Base-by-base conservation (phyloP, 2,329 filamentous ascomycete genomes). In the Neospermospora avenae region DNA sequence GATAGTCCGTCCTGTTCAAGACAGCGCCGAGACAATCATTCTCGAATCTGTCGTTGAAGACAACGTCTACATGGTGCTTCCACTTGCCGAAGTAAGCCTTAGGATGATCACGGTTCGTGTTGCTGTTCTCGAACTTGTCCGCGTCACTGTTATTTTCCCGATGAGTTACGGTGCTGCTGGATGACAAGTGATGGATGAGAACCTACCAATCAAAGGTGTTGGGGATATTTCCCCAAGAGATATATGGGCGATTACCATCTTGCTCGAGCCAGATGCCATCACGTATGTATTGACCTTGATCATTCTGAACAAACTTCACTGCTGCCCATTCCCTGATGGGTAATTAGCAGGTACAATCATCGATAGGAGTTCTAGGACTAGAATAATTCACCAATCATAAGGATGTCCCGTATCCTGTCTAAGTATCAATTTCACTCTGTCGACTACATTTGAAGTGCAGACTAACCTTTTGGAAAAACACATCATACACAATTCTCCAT, bases 351-450 rank as follows among this genome's bases (percentile, higher is more conserved):
- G 28, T 10, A 31, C 28, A 31, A 31, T 31, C 5, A 6, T 31
- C 28, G 11, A n/a, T n/a, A n/a, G n/a, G n/a, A n/a, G n/a, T n/a
- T n/a, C n/a, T n/a, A n/a, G n/a, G n/a, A n/a, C n/a, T n/a, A n/a
- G n/a, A 31, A 10, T 31, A 10, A 31, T 10, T 3, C 28, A 31
- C 28, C 64, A 66, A 24, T 66, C 64, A 45, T 64, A 62, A 25
- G 62, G 62, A 58, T 66, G 64, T n/a, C 63, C 64, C 34, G 64
- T 64, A 57, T 66, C 64, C 64, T 66, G 45, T 20, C 20, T 55
- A 1, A 20, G 20, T 10, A 34, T 60, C 16, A 58, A 57, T 31
- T 52, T 13, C 31, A 20, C 14, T 18, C 10, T 49, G n/a, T n/a
- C n/a, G n/a, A n/a, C 22, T 16, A n/a, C 13, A 0, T 18, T n/a